Evolutionary conservation across 352 stramenopile species (phyloP), one percentile per base, ranked within the genome.

Genomic region (Phytophthora fragariae): DNA sequence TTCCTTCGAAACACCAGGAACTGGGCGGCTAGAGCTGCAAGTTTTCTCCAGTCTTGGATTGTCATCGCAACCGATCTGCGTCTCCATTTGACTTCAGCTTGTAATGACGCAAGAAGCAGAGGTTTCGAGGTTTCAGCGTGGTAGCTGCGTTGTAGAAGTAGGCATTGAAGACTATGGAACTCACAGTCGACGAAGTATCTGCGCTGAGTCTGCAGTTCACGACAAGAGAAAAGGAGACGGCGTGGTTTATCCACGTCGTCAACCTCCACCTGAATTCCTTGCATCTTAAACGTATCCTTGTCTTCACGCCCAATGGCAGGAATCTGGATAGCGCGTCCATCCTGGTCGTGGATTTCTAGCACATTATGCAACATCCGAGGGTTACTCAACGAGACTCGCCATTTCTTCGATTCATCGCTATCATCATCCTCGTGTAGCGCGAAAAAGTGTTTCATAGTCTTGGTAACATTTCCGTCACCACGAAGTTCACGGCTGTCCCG

Each of bases 161-260:
- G 52, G 27, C n/a, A 14, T 12, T 72, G 46, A 3, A 92, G 24
- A 24, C 84, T 61, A 21, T 83, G 39, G 24, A 73, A 80, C 3
- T 82, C 85, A 21, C 71, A 89, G 53, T 91, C 83, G 5, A 82
- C 65, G 24, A 75, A 82, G 35, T 89, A 91, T 24, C 62, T 69
- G 2, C 76, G 79, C 11, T 76, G 82, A 5, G 82, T 79, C 27
- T 91, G 76, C 1, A 83, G 55, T 47, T 93, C 81, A 29, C 74
- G 72, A 29, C 73, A 90, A 2, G 83, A 91, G 54, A 91, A 91
- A 47, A 86, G 71, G 2, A 93, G 66, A 3, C 82, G 73, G 2
- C 70, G 69, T 21, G 86, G 81, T 8, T 76, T 68, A 14, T 73
- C 53, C 24, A 84, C 62, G 37, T 81, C 44, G 39, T 93, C 81